These are phyloP conservation scores for Dothistroma pini DNA, from an alignment of 2,329 filamentous ascomycete genomes.

Conservation along the genomic window DNA sequence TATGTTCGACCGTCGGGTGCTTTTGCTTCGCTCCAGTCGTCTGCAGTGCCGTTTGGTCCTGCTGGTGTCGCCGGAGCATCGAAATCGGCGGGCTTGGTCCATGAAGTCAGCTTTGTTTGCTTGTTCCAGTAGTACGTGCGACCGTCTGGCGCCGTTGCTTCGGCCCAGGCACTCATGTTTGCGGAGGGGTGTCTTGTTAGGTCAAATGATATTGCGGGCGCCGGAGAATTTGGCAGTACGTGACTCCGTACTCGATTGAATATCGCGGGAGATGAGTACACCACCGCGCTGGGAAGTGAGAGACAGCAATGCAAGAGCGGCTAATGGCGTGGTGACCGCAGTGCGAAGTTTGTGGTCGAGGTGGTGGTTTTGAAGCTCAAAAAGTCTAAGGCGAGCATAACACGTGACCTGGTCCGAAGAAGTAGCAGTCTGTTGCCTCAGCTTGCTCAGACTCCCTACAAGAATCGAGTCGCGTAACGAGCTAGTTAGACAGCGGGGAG, in stretches of 20 bases:
- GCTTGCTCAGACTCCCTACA: too few species aligned
- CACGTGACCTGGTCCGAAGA: background rate
- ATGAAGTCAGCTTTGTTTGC: slow-evolving; percentile 81
- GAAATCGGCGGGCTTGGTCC: slow-evolving; percentile 81
- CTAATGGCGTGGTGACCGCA: background rate
- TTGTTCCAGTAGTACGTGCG: slow-evolving; percentile 89
- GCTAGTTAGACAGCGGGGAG: too few species aligned
- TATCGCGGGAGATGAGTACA: background rate
- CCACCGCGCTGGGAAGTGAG: background rate
- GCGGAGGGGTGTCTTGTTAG: background rate
- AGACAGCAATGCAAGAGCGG: too few species aligned
- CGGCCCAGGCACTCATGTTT: slow-evolving; percentile 30
- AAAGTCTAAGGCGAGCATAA: background rate
- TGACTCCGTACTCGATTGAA: background rate
- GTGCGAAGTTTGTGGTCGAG: background rate
- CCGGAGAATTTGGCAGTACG: background rate
- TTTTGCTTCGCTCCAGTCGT: slow-evolving; percentile 81
- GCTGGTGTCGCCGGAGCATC: slow-evolving; percentile 40
- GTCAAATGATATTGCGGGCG: background rate
- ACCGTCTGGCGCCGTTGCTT: slow-evolving; percentile 46
- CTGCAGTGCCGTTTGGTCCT: slow-evolving; percentile 59
- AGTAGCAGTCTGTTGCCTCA: too few species aligned
- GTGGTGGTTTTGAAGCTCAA: background rate
- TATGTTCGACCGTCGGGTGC: slow-evolving; percentile 85
- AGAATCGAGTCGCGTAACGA: too few species aligned